Base-by-base conservation (phyloP, 108 stramenopile species). In the Cyclotella baltica region DNA sequence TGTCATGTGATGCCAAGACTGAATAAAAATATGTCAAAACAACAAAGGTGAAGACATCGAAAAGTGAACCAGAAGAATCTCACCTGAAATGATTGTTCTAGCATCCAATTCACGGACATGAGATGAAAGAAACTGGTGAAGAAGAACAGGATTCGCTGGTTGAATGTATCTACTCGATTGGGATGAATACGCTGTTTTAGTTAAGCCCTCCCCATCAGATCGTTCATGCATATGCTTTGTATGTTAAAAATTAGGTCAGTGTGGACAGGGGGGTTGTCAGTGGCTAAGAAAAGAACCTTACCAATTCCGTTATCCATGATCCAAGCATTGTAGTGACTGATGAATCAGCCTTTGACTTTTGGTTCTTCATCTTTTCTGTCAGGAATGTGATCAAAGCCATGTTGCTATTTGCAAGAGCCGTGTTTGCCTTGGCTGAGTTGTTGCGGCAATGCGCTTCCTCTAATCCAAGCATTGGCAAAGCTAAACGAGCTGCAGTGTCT, bases 281-380 rank as follows among this genome's bases (percentile, higher is more conserved):
- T 25, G 15, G 55, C 27, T 13, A 57, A 18, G 15, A 28, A 27
- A 28, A 57, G 20, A 3, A 11, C 20, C 55, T 57, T 23, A 57
- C 55, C 34, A 95, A 72, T 78, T 93, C 92, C 11, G 92, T 85
- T 53, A 96, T 72, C 95, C 95, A 96, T 8, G 93, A 84, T 23
- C 91, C 95, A 61, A 96, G 86, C 90, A 96, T 96, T 61, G 92
- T 93, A 59, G 85, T 90, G 0, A 87, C 83, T 73, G 91, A 80
- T 22, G 76, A 78, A 73, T 94, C 89, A 58, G 89, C 75, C 40
- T 88, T 90, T 46, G 86, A 81, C 67, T 89, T 90, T 19, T 78
- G 87, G 56, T 76, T 84, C 62, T 88, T 85, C 85, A 96, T 89
- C 62, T 91, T 96, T 52, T 93, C 92, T 38, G 76, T 84, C 11